phyloP scores from a whole-genome alignment of 1,284 basidiomycete species.

The Cutaneotrichosporon sp. region DNA sequence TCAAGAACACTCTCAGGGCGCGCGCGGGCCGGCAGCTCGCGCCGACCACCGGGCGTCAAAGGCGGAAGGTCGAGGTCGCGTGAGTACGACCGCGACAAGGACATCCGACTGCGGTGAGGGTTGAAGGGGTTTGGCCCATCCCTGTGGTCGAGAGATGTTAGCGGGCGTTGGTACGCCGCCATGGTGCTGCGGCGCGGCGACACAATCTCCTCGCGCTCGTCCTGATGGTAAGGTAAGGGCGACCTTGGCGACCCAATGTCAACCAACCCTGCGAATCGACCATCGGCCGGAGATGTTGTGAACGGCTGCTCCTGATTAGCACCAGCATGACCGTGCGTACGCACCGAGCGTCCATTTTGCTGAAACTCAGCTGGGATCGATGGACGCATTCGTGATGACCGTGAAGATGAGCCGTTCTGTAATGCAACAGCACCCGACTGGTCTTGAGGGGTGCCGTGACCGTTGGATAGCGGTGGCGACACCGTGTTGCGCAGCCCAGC shows the following conservation, averaged over 20 bases:
- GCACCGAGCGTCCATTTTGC: constrained; percentile 34
- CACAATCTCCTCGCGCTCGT: constrained; percentile 3
- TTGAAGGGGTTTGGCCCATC: constrained; percentile 1
- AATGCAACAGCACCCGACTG: not conserved
- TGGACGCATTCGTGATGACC: not conserved
- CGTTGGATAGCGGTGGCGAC: constrained; percentile 4
- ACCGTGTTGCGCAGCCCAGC: not conserved
- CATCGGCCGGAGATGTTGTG: constrained; percentile 1
- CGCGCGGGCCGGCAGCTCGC: constrained; percentile 12
- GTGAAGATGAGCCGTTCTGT: constrained; percentile 4
- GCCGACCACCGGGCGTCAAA: constrained; percentile 7
- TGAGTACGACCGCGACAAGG: not conserved
- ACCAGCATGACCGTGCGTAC: constrained; percentile 12
- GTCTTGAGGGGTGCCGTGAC: not conserved
- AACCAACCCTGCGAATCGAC: not conserved
- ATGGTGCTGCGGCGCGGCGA: not conserved
- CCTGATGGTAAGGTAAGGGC: constrained; percentile 1
- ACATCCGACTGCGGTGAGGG: not conserved
- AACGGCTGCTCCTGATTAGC: not conserved
- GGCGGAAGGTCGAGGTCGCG: constrained; percentile 13
- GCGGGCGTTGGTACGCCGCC: not conserved
- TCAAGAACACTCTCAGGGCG: constrained; percentile 25
- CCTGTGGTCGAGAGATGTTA: not conserved
- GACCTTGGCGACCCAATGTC: not conserved
- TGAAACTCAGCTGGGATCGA: constrained; percentile 40